Base-by-base conservation (phyloP, 2,329 filamentous ascomycete genomes). In the Aureobasidium vineae region DNA sequence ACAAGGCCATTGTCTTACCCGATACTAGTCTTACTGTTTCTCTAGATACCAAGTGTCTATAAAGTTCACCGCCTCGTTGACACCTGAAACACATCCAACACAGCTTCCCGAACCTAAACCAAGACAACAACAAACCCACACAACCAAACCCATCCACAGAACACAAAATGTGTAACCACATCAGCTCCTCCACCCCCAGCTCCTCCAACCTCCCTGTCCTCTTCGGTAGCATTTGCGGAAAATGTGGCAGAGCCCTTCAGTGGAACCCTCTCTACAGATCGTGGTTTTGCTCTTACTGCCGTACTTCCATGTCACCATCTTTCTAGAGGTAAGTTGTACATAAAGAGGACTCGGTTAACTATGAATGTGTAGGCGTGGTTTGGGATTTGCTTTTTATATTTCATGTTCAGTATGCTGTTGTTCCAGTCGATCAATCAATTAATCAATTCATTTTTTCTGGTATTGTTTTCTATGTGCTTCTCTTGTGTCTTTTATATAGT, bases 161-260 rank as follows among this genome's bases (percentile, higher is more conserved):
- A 54, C n/a, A 38, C n/a, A 15, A 54, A 38, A 54, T 54, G 52
- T 54, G 52, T 33, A 54, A 16, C n/a, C 52, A 54, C 52, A 54
- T n/a, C n/a, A 21, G 21, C 19, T 38, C 52, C 33, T 23, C n/a
- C 33, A 38, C 19, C 16, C 19, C 49, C 21, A 5, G 10, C 49
- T 31, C 49, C 52, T 38, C 52, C n/a, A 23, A 33, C n/a, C 4
- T 13, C 6, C 52, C 52, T 38, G 21, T 38, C 6, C 52, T 54
- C 52, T 54, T 5, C 16, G 31, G 16, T 7, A 10, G 49, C 16
- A 8, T 26, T 31, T 52, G 49, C 49, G 5, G 23, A 16, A 19
- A 19, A 13, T 52, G 26, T 11, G 31, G 19, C 15, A 52, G 23
- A n/a, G 8, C 49, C 11, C 23, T 31, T n/a, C 49, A 52, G 5